Evolutionary conservation across 495 filamentous ascomycete species (phyloP).

Genomic region (Cercophora samala): DNA sequence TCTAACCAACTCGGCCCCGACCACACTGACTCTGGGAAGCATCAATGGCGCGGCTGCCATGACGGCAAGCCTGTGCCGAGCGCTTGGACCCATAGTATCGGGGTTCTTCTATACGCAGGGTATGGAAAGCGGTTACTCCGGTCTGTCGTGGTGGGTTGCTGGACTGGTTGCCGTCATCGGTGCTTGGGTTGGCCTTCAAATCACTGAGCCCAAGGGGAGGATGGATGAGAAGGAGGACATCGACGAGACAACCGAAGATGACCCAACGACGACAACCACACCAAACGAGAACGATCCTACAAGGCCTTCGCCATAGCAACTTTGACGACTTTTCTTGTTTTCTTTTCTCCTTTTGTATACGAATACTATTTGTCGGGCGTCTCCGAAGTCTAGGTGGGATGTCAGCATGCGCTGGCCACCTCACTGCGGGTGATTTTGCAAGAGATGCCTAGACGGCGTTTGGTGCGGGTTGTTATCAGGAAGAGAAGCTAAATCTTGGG

Average conservation of each 20-base stretch:
- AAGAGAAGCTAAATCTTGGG: background rate
- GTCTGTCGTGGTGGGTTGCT: conserved; percentile 89
- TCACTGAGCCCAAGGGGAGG: conserved; percentile 44
- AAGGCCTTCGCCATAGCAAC: background rate
- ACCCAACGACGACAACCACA: background rate
- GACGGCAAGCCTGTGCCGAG: conserved; percentile 79
- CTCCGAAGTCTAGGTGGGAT: background rate
- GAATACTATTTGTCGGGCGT: background rate
- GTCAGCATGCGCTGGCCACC: too few relatives aligned
- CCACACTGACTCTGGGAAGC: conserved; percentile 73
- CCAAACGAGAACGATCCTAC: background rate
- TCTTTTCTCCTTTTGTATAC: background rate
- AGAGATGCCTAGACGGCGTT: background rate
- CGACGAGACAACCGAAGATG: conserved; percentile 4
- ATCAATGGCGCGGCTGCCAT: conserved; percentile 94
- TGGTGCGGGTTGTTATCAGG: background rate
- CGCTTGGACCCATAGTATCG: conserved; percentile 83
- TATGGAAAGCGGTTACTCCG: conserved; percentile 72
- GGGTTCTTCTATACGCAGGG: conserved; percentile 81
- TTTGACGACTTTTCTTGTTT: background rate
- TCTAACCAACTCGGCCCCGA: conserved; percentile 78
- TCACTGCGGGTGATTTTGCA: background rate
- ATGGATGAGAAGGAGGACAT: conserved; percentile 36
- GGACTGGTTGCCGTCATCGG: conserved; percentile 71
- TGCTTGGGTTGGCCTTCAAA: conserved; percentile 51